Percentiles rank a stretch among this genome's conserved stretches.
These are phyloP conservation scores for Starmerella apicola DNA, from an alignment of 805 yeast genomes.

Conservation along the genomic window DNA sequence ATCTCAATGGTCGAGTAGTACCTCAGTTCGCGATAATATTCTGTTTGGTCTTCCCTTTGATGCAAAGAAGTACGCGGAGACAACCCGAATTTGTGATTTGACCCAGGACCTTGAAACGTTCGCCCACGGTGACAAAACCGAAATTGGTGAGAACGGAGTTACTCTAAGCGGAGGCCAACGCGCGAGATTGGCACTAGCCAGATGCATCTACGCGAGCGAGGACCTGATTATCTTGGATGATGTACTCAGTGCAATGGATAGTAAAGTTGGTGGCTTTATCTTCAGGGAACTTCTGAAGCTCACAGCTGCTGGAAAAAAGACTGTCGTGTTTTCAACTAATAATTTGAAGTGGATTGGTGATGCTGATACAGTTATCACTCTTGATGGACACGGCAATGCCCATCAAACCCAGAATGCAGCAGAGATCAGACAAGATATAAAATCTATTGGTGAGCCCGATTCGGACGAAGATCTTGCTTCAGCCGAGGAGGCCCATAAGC, in stretches of 20 bases:
- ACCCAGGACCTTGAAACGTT: slow-evolving; percentile 11
- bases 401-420: not conserved
- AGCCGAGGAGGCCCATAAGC: not conserved
- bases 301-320: slow-evolving; percentile 42
- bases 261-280: slow-evolving; percentile 70
- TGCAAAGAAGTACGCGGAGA: slow-evolving; percentile 4
- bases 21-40: slow-evolving; percentile 9
- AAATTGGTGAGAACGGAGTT: slow-evolving; percentile 80
- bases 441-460: not conserved
- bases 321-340: slow-evolving; percentile 72
- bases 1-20: slow-evolving; percentile 11
- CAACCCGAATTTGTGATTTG: slow-evolving; percentile 11
- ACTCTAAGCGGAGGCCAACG: slow-evolving; percentile 84
- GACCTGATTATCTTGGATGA: slow-evolving; percentile 65
- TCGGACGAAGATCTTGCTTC: not conserved
- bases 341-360: slow-evolving; percentile 56
- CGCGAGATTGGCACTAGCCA: slow-evolving; percentile 68
- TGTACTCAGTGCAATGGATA: slow-evolving; percentile 76
- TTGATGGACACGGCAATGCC: slow-evolving; percentile 41
- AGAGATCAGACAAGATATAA: not conserved
- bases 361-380: slow-evolving; percentile 56
- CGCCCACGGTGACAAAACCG: slow-evolving; percentile 27
- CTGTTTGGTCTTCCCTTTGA: slow-evolving; percentile 21
- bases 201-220: slow-evolving; percentile 57
- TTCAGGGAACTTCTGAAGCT: slow-evolving; percentile 47